These are phyloP conservation scores for Heterobasidion parviporum DNA, from an alignment of 1,284 basidiomycete species.

Conservation along the genomic window DNA sequence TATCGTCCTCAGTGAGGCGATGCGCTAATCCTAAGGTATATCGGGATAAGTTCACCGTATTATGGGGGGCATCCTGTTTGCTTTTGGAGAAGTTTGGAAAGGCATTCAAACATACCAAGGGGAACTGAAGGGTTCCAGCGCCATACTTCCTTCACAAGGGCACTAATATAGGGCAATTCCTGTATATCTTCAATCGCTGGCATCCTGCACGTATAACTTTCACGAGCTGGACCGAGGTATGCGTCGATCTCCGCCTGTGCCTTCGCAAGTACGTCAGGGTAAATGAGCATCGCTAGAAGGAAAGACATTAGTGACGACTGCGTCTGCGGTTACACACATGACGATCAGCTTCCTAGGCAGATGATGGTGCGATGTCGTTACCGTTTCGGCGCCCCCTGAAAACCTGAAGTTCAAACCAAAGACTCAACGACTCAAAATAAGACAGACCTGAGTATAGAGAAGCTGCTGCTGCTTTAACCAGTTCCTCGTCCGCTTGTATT, in stretches of 20 bases:
- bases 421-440: neutral
- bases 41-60: neutral
- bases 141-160: slow-evolving; percentile 26
- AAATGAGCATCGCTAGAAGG: slow-evolving; percentile 27
- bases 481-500: slow-evolving; percentile 18
- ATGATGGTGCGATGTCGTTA: slow-evolving; percentile 10
- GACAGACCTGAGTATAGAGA: slow-evolving; percentile 29
- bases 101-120: slow-evolving; percentile 8
- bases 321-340: slow-evolving; percentile 11
- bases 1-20: slow-evolving; percentile 17
- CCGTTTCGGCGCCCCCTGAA: slow-evolving; percentile 24
- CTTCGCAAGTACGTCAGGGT: slow-evolving; percentile 22
- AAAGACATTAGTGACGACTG: slow-evolving; percentile 21
- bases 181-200: slow-evolving; percentile 23
- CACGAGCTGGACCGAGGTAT: slow-evolving; percentile 16
- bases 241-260: slow-evolving; percentile 30
- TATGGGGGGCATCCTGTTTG: too few species aligned
- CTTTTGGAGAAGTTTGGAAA: too few species aligned
- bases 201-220: slow-evolving; percentile 14
- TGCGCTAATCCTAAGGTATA: slow-evolving; percentile 16
- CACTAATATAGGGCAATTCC: slow-evolving; percentile 25
- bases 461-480: slow-evolving; percentile 29
- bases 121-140: slow-evolving; percentile 24
- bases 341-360: neutral
- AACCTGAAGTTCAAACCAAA: neutral